Percentiles rank a stretch among this genome's conserved stretches.
These are phyloP conservation scores for Xylaria venustula DNA, from an alignment of 495 filamentous ascomycete genomes.

Conservation along the genomic window DNA sequence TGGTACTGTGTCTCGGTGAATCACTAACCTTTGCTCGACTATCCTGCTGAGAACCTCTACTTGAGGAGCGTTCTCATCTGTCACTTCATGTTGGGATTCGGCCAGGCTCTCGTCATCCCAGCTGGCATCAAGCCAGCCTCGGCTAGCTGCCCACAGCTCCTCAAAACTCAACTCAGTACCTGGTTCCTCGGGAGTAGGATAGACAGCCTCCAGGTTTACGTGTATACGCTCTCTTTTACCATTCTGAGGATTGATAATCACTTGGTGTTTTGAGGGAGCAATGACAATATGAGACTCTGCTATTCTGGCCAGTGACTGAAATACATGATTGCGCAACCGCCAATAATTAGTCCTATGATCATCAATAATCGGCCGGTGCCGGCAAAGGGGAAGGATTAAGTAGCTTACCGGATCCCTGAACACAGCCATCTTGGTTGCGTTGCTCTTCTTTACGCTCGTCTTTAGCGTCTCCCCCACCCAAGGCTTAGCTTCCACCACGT, in stretches of 20 bases:
- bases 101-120: slow-evolving; percentile 58
- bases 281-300: slow-evolving; percentile 50
- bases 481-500: slow-evolving; percentile 78
- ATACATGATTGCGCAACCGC: slow-evolving; percentile 50
- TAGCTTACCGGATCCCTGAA: slow-evolving; percentile 94
- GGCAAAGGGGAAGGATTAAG: slow-evolving; percentile 26
- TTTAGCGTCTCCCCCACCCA: slow-evolving; percentile 93
- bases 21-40: slow-evolving; percentile 40
- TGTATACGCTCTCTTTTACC: slow-evolving; percentile 81
- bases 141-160: slow-evolving; percentile 76
- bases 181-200: slow-evolving; percentile 69
- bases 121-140: slow-evolving; percentile 72
- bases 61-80: slow-evolving; percentile 24
- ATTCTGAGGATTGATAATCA: slow-evolving; percentile 72
- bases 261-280: slow-evolving; percentile 59
- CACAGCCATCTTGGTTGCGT: slow-evolving; percentile 77
- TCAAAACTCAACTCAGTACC: slow-evolving; percentile 81
- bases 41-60: slow-evolving; percentile 24
- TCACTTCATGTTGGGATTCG: slow-evolving; percentile 2
- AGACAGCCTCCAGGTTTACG: slow-evolving; percentile 80
- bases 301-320: slow-evolving; percentile 54
- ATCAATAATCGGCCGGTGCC: slow-evolving; percentile 72
- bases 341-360: slow-evolving; percentile 92
- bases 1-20: slow-evolving; percentile 43
- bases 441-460: slow-evolving; percentile 73